Conservation (phyloP, 495 filamentous ascomycete species). For the Daldinia loculata region DNA sequence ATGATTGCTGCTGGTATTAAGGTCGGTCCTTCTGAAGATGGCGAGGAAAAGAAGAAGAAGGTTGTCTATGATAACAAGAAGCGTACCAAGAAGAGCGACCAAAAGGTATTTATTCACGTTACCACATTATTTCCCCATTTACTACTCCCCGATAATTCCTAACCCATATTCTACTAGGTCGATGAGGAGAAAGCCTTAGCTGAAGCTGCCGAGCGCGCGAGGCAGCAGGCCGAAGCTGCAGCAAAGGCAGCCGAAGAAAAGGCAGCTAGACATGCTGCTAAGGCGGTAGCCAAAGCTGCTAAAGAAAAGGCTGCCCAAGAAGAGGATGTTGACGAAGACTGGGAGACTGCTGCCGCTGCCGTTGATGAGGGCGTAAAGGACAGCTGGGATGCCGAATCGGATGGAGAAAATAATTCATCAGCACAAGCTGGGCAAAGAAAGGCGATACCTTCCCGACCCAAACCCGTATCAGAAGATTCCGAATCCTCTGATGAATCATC, state of each 20-base stretch:
- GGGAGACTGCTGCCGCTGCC: conserved; percentile 85
- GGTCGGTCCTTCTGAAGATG: conserved; percentile 75
- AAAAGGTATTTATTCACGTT: conserved; percentile 63
- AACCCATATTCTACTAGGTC: conserved; percentile 47
- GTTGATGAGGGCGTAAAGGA: conserved; percentile 78
- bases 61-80: conserved; percentile 78
- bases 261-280: conserved; percentile 61
- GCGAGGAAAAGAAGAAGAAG: conserved; percentile 76
- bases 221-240: conserved; percentile 70
- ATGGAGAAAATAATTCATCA: conserved; percentile 69
- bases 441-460: conserved; percentile 50
- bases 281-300: conserved; percentile 65
- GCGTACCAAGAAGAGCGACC: conserved; percentile 73
- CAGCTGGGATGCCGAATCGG: conserved; percentile 90
- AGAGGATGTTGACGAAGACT: conserved; percentile 77
- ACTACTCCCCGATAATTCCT: background rate
- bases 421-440: conserved; percentile 36
- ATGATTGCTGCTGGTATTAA: conserved; percentile 89
- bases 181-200: conserved; percentile 76
- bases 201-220: conserved; percentile 74
- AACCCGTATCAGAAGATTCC: conserved; percentile 50
- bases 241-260: conserved; percentile 68
- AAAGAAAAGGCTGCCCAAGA: conserved; percentile 60
- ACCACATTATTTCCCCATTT: background rate
- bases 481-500: conserved; percentile 63